Base-by-base conservation (phyloP, 2,329 filamentous ascomycete genomes). In the Fusarium goolgardi region DNA sequence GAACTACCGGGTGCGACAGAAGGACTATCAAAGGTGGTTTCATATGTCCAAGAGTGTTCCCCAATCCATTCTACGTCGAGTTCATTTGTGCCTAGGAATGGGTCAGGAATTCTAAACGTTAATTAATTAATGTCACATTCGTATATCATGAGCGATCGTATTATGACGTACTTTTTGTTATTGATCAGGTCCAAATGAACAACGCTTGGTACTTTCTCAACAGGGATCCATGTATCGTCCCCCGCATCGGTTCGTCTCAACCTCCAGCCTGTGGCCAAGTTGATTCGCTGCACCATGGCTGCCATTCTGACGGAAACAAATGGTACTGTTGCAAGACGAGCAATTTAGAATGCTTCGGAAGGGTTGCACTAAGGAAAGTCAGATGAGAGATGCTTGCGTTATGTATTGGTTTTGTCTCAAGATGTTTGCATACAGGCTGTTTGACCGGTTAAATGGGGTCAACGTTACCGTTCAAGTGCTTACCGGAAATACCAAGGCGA, bases 21-120 rank as follows among this genome's bases (percentile, higher is more conserved):
- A 8, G 31, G n/a, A 2, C 23, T 18, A 11, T 44, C 5, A 18
- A 61, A 56, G 9, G 16, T 61, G 6, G 45, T 61, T 15, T 49
- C n/a, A 21, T 60, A 51, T 16, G 47, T 63, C 56, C 56, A 60
- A 15, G 56, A 45, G 2, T 46, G 18, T 9, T 55, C 50, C 4
- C 40, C 40, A 25, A 63, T 27, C 39, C 23, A 63, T 25, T 61
- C 56, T 2, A 50, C 50, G 13, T 45, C 37, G 16, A 56, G 44
- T 5, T 51, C 50, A 20, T 55, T 63, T 32, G 45, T 55, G 11
- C 35, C 31, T 6, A 47, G 3, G 13, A 63, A 61, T 3, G 44
- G 56, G 20, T 61, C 39, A 2, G 50, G 23, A 5, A 63, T 51
- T 9, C 59, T 20, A 37, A 20, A 12, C 8, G n/a, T 20, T 13